Evolutionary conservation across 2,329 filamentous ascomycete species (phyloP), one percentile per base, ranked within the genome.

Genomic region (Basipetospora chlamydospora): DNA sequence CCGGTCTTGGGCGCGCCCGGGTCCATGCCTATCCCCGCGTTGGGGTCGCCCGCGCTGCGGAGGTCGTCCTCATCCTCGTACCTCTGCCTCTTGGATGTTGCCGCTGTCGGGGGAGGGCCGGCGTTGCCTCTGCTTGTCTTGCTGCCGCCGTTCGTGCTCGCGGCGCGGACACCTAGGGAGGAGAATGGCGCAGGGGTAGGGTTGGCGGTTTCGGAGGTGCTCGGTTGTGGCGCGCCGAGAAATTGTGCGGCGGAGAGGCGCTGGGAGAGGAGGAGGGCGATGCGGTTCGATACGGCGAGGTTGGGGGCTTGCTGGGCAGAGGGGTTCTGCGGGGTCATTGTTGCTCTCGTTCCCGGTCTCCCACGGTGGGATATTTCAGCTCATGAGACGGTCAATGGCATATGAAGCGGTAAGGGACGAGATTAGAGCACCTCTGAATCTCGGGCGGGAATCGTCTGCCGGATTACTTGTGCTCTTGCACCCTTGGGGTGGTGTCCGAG

Each of bases 21-120:
- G 18, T 28, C 35, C 13, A 29, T 20, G 4, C 35, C 35, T 20
- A 37, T 37, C 5, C 18, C 20, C 20, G 21, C 26, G 8, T 37
- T 22, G 1, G 18, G 20, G 4, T 20, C 35, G n/a, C 28, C 13
- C 13, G 20, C n/a, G 6, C 52, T 43, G 3, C 55, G 45, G 8
- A 51, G 47, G 46, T 58, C 63, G 7, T 63, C 63, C 8, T 66
- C 44, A 25, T 63, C 64, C 17, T 56, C 52, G 45, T 62, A 13
- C 21, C n/a, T 30, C 21, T 63, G 26, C 51, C 49, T 26, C 44
- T 43, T 20, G 43, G 22, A 9, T 35, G 41, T 4, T 43, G 43
- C 7, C 45, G 16, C 16, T 18, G 8, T 20, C 15, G 16, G 16
- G n/a, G n/a, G n/a, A n/a, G n/a, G n/a, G n/a, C n/a, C 26, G 6